These are phyloP conservation scores for Suhomyces maxii DNA, from an alignment of 1,139 yeast genomes.

Conservation along the genomic window DNA sequence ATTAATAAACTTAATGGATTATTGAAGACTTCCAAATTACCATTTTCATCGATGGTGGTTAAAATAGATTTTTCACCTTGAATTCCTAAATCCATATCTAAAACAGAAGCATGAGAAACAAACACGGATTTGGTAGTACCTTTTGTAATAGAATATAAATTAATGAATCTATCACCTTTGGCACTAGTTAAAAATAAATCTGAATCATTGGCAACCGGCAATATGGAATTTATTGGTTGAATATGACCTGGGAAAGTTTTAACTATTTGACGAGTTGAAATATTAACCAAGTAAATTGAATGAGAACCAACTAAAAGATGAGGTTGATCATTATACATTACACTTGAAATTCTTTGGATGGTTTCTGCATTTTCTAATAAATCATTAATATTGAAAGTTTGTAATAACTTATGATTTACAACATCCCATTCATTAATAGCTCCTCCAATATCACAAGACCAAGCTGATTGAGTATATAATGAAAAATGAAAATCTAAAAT, in stretches of 20 bases:
- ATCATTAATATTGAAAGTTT: slow-evolving; percentile 45
- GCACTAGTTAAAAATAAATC: slow-evolving; percentile 68
- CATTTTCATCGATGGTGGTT: slow-evolving; percentile 66
- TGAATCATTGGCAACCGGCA: slow-evolving; percentile 33
- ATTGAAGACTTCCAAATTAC: slow-evolving; percentile 63
- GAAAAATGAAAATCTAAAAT: slow-evolving; percentile 56
- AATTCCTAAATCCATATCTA: slow-evolving; percentile 39
- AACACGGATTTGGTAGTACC: slow-evolving; percentile 51
- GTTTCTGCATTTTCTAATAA: slow-evolving; percentile 35
- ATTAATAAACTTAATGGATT: slow-evolving; percentile 42
- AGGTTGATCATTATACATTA: slow-evolving; percentile 36
- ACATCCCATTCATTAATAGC: slow-evolving; percentile 65
- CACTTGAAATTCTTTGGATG: slow-evolving; percentile 35
- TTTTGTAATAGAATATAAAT: slow-evolving; percentile 56
- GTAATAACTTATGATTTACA: slow-evolving; percentile 37
- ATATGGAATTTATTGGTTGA: slow-evolving; percentile 55
- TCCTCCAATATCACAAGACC: slow-evolving; percentile 69
- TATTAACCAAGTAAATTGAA: slow-evolving; percentile 54
- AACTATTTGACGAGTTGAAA: slow-evolving; percentile 33
- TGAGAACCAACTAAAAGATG: slow-evolving; percentile 65
- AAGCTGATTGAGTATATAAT: slow-evolving; percentile 43
- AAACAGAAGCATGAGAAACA: slow-evolving; percentile 65
- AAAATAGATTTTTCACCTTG: slow-evolving; percentile 41
- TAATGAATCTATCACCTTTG: slow-evolving; percentile 73
- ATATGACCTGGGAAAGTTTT: slow-evolving; percentile 73